Conservation (phyloP, 2,329 filamentous ascomycete species). For the Xylariaceae sp. region DNA sequence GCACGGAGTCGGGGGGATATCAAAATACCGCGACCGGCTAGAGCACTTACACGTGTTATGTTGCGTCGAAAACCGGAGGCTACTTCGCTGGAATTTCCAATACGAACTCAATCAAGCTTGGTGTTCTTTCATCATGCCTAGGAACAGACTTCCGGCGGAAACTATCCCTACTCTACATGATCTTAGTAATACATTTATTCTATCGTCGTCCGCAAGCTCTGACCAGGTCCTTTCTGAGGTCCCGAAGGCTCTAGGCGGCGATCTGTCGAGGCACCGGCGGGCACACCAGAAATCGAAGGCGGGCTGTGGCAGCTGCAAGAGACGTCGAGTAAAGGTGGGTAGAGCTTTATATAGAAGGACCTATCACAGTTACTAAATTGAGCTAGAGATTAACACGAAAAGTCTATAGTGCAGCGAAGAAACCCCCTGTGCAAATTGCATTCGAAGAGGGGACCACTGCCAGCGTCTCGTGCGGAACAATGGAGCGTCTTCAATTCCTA, state of each 20-base stretch:
- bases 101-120: background rate
- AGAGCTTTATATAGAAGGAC: background rate
- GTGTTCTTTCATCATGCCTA: background rate
- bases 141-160: background rate
- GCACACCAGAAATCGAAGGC: conserved; percentile 31
- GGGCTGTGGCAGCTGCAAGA: conserved; percentile 34
- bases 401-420: conserved; percentile 31
- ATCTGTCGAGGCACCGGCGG: conserved; percentile 26
- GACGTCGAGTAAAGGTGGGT: conserved; percentile 34
- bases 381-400: background rate
- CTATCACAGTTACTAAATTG: background rate
- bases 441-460: conserved; percentile 29
- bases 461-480: conserved; percentile 7
- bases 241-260: conserved; percentile 25
- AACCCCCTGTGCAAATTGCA: conserved; percentile 29
- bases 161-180: conserved; percentile 17
- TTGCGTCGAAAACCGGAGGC: no score
- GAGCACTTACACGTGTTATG: no score
- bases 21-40: no score
- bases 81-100: background rate
- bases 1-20: no score
- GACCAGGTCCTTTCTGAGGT: conserved; percentile 23
- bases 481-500: background rate
- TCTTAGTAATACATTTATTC: conserved; percentile 29
- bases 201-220: conserved; percentile 21